Base-by-base conservation (phyloP, 148 eudicot genomes). In the Rheum nobile region DNA sequence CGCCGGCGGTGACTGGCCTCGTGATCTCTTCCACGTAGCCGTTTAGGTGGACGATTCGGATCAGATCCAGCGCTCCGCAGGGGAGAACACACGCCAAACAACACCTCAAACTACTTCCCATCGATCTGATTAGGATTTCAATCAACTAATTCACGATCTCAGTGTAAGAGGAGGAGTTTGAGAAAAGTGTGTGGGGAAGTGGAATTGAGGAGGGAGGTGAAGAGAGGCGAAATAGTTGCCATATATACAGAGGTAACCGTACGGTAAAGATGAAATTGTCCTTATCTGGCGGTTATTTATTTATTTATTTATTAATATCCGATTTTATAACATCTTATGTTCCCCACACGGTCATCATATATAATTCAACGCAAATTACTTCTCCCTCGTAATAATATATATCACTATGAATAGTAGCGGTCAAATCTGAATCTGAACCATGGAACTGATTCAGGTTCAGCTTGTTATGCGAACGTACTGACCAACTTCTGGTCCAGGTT, bases 21-120 rank as follows among this genome's bases (percentile, higher is more conserved):
- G 90, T 78, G n/a, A 89, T 75, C 37, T 91, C 97, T 47, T 91
- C 92, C 0, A 91, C 95, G 78, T 84, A 50, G 35, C 98, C 98
- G 67, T 86, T 89, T 29, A 86, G 63, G 74, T 93, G 98, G 13
- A 93, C 97, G 68, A 93, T 85, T 1, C 98, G 83, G 80, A 93
- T 91, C 83, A 93, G 77, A 42, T 93, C 98, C 32, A 93, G 79
- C 19, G 98, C 97, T 70, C 98, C 98, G 43, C 92, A 93, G 1
- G 98, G 98, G 48, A 93, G 83, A 22, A 93, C 83, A 73, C 98
- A 93, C 0, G 97, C 92, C 79, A 93, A 86, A 82, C 98, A 91
- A 35, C 98, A 91, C 82, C 95, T 84, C 71, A 93, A 50, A 79
- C 85, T 88, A 76, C 91, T 93, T 1, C 98, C 96, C 96, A 92